Percentiles rank a stretch among this genome's conserved stretches.
These are phyloP conservation scores for Backusella mclennaniae DNA, from an alignment of 192 early-diverging fungal genomes.

Conservation along the genomic window DNA sequence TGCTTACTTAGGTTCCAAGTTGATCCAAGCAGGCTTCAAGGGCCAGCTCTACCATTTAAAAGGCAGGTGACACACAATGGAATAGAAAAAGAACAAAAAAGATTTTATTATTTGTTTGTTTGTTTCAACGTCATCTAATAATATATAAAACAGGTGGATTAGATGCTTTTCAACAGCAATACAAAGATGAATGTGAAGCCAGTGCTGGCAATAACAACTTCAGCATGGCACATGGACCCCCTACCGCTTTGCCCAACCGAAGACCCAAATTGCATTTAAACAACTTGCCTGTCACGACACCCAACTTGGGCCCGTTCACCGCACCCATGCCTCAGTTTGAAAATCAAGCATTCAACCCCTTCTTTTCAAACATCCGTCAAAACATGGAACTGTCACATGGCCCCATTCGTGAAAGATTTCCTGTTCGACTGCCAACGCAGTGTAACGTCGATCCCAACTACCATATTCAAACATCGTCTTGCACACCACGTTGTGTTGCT, in stretches of 20 bases:
- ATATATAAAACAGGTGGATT: constrained; percentile 46
- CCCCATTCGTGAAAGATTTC: constrained; percentile 55
- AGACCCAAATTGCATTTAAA: constrained; percentile 27
- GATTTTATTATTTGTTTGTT: neutral
- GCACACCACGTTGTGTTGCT: constrained; percentile 18
- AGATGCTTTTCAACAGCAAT: constrained; percentile 29
- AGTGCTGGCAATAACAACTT: neutral
- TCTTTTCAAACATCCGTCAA: constrained; percentile 63
- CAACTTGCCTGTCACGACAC: constrained; percentile 26
- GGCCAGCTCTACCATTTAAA: constrained; percentile 43
- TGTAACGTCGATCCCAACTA: constrained; percentile 28
- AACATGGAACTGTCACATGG: constrained; percentile 53
- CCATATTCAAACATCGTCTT: neutral
- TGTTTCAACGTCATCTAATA: constrained; percentile 3
- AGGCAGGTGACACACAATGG: constrained; percentile 35
- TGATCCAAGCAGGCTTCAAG: constrained; percentile 51
- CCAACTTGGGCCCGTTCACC: constrained; percentile 41
- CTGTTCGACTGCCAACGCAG: constrained; percentile 47
- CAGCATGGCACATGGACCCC: neutral
- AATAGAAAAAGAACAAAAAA: neutral
- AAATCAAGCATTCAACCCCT: constrained; percentile 54
- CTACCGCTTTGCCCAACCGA: constrained; percentile 10
- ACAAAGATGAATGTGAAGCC: constrained; percentile 15
- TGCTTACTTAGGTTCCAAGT: constrained; percentile 59
- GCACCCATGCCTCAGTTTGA: constrained; percentile 54